A percentile compares a stretch with the other conserved stretches of the same genome.
These are phyloP conservation scores for Starmerella vaccinii DNA, from an alignment of 805 yeast species.

Conservation along the genomic window DNA sequence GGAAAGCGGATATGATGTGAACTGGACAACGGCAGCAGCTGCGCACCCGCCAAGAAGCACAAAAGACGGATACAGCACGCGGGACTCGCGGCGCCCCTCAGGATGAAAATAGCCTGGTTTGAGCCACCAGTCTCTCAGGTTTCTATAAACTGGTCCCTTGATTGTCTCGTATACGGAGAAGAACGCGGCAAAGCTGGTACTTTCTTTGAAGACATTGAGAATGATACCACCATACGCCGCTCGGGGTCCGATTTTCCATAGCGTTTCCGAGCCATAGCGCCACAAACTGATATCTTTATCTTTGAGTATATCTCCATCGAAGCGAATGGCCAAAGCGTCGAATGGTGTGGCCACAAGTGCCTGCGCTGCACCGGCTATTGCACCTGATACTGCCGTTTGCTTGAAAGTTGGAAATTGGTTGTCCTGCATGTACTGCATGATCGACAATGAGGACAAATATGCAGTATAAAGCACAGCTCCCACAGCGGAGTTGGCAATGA, in stretches of 20 bases:
- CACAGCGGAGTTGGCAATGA: constrained; percentile 78
- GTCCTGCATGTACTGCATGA: constrained; percentile 21
- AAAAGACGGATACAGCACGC: constrained; percentile 54
- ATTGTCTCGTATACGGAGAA: constrained; percentile 71
- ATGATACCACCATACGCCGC: constrained; percentile 88
- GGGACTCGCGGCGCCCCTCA: constrained; percentile 29
- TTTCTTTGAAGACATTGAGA: constrained; percentile 68
- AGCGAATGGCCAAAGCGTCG: constrained; percentile 80
- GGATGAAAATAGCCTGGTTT: constrained; percentile 25
- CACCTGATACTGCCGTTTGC: constrained; percentile 60
- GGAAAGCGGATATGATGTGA: constrained; percentile 72
- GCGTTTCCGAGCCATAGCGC: constrained; percentile 60
- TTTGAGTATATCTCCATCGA: constrained; percentile 57
- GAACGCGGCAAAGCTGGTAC: constrained; percentile 71
- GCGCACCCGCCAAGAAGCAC: constrained; percentile 76
- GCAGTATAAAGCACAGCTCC: constrained; percentile 80
- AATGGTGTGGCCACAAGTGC: constrained; percentile 89
- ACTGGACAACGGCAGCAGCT: constrained; percentile 67
- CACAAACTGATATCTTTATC: constrained; percentile 43
- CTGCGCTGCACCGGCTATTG: constrained; percentile 75
- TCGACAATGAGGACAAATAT: constrained; percentile 41
- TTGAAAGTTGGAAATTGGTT: constrained; percentile 39
- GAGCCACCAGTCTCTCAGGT: constrained; percentile 27
- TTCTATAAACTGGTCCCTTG: constrained; percentile 41
- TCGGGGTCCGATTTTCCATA: constrained; percentile 60